Evolutionary conservation across 768 basidiomycete genomes (phyloP).

Genomic region (Serendipita indica): DNA sequence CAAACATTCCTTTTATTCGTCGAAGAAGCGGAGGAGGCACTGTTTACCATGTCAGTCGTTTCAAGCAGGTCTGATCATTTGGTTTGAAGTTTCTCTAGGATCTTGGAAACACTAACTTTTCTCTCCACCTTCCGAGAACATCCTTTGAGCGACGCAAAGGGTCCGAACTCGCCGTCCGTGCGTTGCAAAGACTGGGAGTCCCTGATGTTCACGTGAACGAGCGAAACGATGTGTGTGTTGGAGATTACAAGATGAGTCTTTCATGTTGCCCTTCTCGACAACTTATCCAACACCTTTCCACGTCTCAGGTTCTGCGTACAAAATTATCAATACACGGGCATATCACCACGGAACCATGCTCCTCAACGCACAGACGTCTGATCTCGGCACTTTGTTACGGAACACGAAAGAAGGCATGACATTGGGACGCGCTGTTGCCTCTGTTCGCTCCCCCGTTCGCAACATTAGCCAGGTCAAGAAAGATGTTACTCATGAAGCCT

Average conservation of each 20-base stretch:
- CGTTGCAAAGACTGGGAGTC: slow-evolving; percentile 61
- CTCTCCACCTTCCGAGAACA: slow-evolving; percentile 71
- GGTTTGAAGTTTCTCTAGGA: slow-evolving; percentile 39
- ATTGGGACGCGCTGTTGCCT: slow-evolving; percentile 76
- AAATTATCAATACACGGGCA: slow-evolving; percentile 75
- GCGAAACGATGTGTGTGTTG: slow-evolving; percentile 81
- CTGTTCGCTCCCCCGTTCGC: slow-evolving; percentile 83
- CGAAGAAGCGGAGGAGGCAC: slow-evolving; percentile 88
- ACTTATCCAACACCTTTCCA: slow-evolving; percentile 24
- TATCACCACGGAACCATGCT: slow-evolving; percentile 99
- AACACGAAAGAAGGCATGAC: slow-evolving; percentile 56
- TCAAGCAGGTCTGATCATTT: background rate
- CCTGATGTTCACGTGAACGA: slow-evolving; percentile 63
- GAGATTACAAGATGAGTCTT: slow-evolving; percentile 70
- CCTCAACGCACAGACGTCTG: slow-evolving; percentile 60
- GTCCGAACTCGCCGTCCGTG: slow-evolving; percentile 59
- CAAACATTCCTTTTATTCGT: slow-evolving; percentile 59
- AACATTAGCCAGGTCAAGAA: slow-evolving; percentile 50
- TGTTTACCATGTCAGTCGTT: slow-evolving; percentile 71
- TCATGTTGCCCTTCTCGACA: slow-evolving; percentile 11
- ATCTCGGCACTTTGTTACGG: slow-evolving; percentile 57
- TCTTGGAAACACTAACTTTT: slow-evolving; percentile 93
- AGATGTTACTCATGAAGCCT: slow-evolving; percentile 47
- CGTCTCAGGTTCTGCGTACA: slow-evolving; percentile 97
- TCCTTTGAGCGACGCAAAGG: slow-evolving; percentile 70